Base-by-base conservation (phyloP, 192 early-diverging fungal species). In the Coemansia umbellata region DNA sequence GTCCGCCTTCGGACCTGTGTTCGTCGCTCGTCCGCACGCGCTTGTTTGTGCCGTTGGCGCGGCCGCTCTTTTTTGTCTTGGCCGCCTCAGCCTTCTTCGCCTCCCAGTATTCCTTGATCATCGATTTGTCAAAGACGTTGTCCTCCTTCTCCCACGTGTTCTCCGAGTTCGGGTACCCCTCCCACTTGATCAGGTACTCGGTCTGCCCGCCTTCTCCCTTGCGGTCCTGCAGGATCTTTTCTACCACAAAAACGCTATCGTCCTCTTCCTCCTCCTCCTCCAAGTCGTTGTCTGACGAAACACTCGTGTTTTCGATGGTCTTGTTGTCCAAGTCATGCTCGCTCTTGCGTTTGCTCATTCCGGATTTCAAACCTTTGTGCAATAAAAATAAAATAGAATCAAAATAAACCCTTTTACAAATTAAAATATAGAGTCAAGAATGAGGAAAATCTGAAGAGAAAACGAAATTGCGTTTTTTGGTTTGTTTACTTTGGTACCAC, bases 131-230 rank as follows among this genome's bases (percentile, higher is more conserved):
- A 14, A 66, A 22, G 15, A 84, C 55, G 51, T 84, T 80, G 10
- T 80, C 74, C 35, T 82, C 70, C 5, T 44, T 54, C 31, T 84
- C 83, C 83, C 83, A 84, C 0, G 83, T 82, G 65, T 81, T 80
- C 11, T 77, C 65, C 1, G 53, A 57, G 19, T 66, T 55, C 2
- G 53, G 47, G 15, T 75, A 84, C 0, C 71, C 78, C n/a, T 69
- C 51, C 83, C 83, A 84, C 39, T 82, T 82, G 27, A 84, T 73
- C 40, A 54, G 52, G 41, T 70, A 84, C 21, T 60, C 1, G 8
- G 8, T 58, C 15, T 49, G n/a, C 14, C 72, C 60, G 13, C 47
- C 22, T 27, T 17, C 2, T 9, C 24, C 55, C 31, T 49, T 47
- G 9, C 21, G 52, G 39, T 73, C 50, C 3, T 52, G 44, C 9